Conservation (phyloP, 108 stramenopile species). For the Skeletonema tropicum region DNA sequence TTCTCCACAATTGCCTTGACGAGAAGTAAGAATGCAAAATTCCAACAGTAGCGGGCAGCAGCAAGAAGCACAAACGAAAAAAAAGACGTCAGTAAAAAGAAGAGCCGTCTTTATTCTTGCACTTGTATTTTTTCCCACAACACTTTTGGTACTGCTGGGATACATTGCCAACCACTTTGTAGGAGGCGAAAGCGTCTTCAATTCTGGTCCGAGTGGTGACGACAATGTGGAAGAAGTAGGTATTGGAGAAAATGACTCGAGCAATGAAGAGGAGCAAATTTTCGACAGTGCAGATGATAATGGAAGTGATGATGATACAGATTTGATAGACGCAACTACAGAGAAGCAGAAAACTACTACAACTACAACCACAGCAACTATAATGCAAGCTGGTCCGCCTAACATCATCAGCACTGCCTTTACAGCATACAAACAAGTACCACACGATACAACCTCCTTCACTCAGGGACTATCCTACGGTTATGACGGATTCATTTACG, state of each 20-base stretch:
- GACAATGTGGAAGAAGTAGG: background rate
- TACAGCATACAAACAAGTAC: constrained; percentile 58
- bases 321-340: background rate
- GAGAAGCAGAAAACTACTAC: background rate
- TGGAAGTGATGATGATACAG: too few relatives aligned
- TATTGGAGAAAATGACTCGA: background rate
- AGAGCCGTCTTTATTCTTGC: background rate
- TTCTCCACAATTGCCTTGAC: too few relatives aligned
- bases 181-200: too few relatives aligned
- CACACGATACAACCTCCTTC: constrained; percentile 67
- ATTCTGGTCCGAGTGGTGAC: too few relatives aligned
- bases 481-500: constrained; percentile 61
- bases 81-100: background rate
- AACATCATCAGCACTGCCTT: constrained; percentile 47
- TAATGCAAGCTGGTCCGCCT: too few relatives aligned
- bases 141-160: background rate
- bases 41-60: too few relatives aligned
- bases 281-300: background rate
- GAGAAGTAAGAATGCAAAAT: too few relatives aligned
- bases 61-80: background rate
- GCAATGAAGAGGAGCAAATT: background rate
- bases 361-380: background rate
- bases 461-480: constrained; percentile 83
- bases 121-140: background rate
- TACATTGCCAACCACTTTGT: background rate